These are phyloP conservation scores for Tephrocybe sp. DNA, from an alignment of 768 basidiomycete genomes.

Conservation along the genomic window DNA sequence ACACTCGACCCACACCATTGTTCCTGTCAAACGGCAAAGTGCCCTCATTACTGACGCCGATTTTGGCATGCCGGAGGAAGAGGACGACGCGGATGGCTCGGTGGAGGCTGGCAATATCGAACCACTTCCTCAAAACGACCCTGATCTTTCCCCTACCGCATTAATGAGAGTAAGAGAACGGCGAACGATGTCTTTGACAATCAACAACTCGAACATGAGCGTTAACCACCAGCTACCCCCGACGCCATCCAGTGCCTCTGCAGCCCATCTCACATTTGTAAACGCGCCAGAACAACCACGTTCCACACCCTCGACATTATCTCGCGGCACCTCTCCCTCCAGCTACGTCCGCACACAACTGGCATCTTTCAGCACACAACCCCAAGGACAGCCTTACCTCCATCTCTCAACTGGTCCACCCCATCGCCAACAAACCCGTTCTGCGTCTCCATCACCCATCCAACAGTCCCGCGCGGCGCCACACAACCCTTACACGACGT, in stretches of 20 bases:
- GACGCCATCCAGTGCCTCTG: slow-evolving; percentile 27
- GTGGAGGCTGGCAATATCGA: slow-evolving; percentile 1
- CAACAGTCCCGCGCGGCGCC: slow-evolving; percentile 3
- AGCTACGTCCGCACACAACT: slow-evolving; percentile 46
- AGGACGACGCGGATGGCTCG: slow-evolving; percentile 24
- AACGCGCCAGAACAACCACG: slow-evolving; percentile 30
- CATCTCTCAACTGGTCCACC: slow-evolving; percentile 34
- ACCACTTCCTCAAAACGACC: slow-evolving; percentile 1
- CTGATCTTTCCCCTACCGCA: slow-evolving; percentile 36
- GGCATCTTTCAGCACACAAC: slow-evolving; percentile 24
- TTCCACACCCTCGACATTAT: slow-evolving; percentile 35
- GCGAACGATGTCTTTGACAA: slow-evolving; percentile 64
- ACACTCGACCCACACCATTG: slow-evolving; percentile 70
- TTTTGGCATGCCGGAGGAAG: slow-evolving; percentile 62
- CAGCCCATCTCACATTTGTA: slow-evolving; percentile 26
- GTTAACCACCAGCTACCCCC: slow-evolving; percentile 21
- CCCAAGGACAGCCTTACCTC: slow-evolving; percentile 3
- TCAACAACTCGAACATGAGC: slow-evolving; percentile 29
- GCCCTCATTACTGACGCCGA: slow-evolving; percentile 67
- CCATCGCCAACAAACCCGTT: slow-evolving; percentile 15
- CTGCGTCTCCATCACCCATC: slow-evolving; percentile 13
- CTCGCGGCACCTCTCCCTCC: slow-evolving; percentile 29
- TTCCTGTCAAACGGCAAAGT: slow-evolving; percentile 66
- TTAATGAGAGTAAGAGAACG: slow-evolving; percentile 50
- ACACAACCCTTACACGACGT: slow-evolving; percentile 15